Evolutionary conservation across 768 basidiomycete genomes (phyloP).

Genomic region (Leccinum variicolor): DNA sequence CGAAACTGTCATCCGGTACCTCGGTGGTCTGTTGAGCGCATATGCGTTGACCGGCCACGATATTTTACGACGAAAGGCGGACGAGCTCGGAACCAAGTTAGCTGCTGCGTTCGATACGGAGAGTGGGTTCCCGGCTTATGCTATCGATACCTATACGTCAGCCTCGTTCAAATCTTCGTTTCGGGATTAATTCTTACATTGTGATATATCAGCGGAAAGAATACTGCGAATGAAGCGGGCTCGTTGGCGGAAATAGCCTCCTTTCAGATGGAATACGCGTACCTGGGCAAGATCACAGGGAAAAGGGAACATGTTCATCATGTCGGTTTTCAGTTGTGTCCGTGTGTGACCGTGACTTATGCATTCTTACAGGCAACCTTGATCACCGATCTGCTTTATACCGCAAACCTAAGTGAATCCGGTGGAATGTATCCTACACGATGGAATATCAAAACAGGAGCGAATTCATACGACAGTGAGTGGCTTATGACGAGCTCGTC

Average conservation of each 20-base stretch:
- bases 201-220: not conserved
- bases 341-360: not conserved
- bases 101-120: conserved; percentile 69
- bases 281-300: conserved; percentile 75
- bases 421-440: conserved; percentile 62
- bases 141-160: conserved; percentile 62
- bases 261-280: conserved; percentile 80
- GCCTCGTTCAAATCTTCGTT: conserved; percentile 7
- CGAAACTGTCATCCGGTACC: conserved; percentile 85
- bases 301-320: conserved; percentile 58
- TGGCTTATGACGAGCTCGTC: conserved; percentile 7
- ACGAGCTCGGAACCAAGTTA: conserved; percentile 68
- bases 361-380: conserved; percentile 38
- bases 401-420: conserved; percentile 41
- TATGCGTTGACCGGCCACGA: conserved; percentile 69
- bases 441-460: conserved; percentile 50
- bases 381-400: conserved; percentile 45
- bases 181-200: not conserved
- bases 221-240: conserved; percentile 20
- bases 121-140: conserved; percentile 66
- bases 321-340: conserved; percentile 33
- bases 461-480: conserved; percentile 47
- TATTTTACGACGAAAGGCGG: conserved; percentile 64
- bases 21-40: conserved; percentile 82
- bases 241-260: conserved; percentile 76